Evolutionary conservation across 768 basidiomycete genomes (phyloP).

Genomic region (Punctularia strigosozonata): DNA sequence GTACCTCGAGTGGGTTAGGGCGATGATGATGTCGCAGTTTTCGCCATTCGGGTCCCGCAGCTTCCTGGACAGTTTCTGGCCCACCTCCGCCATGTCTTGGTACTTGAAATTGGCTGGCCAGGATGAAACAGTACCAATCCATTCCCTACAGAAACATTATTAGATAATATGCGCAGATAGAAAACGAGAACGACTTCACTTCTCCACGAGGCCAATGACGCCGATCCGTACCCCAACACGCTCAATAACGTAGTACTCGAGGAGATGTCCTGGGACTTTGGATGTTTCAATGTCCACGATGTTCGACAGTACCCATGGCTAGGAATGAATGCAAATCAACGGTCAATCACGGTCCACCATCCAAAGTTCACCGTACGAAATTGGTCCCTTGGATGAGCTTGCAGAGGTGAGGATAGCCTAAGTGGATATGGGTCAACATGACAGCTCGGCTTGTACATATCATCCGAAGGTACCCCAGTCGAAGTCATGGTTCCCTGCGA

Average conservation of each 20-base stretch:
- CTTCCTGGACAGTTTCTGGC: slow-evolving; percentile 55
- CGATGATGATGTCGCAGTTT: slow-evolving; percentile 76
- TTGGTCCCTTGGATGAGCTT: slow-evolving; percentile 60
- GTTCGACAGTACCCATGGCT: slow-evolving; percentile 91
- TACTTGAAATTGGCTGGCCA: slow-evolving; percentile 79
- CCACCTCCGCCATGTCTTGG: slow-evolving; percentile 63
- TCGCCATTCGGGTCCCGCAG: slow-evolving; percentile 63
- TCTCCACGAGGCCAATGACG: slow-evolving; percentile 78
- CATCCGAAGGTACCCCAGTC: slow-evolving; percentile 49
- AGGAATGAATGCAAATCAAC: slow-evolving; percentile 1
- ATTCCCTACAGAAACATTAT: slow-evolving; percentile 41
- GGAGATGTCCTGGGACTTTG: slow-evolving; percentile 45
- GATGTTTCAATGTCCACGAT: slow-evolving; percentile 62
- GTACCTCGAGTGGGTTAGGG: slow-evolving; percentile 74
- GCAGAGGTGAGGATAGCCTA: slow-evolving; percentile 53
- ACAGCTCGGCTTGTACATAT: not conserved
- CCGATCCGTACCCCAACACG: slow-evolving; percentile 62
- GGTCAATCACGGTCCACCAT: not conserved
- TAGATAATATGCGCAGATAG: not conserved
- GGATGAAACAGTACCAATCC: slow-evolving; percentile 79
- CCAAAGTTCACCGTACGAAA: slow-evolving; percentile 39
- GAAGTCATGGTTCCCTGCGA: slow-evolving; percentile 82
- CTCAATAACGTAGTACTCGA: slow-evolving; percentile 57
- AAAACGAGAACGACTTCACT: slow-evolving; percentile 30
- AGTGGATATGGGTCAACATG: slow-evolving; percentile 1